Conservation (phyloP, 805 yeast genomes). For the Barnettozyma californica region DNA sequence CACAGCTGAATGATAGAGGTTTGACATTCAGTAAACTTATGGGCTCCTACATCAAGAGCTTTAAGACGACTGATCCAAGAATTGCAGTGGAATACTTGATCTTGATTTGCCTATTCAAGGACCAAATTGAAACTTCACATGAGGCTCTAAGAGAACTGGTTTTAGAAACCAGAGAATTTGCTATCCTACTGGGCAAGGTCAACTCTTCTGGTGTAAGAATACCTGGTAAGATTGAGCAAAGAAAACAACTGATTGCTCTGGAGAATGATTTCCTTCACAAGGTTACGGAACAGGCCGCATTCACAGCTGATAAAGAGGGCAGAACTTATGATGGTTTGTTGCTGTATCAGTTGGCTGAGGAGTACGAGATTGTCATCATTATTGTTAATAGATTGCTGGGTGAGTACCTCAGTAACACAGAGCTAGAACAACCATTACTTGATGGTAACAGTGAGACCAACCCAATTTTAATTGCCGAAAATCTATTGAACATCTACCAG, state of each 20-base stretch:
- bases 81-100: constrained; percentile 88
- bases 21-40: constrained; percentile 56
- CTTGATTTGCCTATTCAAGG: constrained; percentile 52
- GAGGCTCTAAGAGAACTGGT: constrained; percentile 81
- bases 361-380: constrained; percentile 72
- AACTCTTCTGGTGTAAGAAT: constrained; percentile 68
- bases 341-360: constrained; percentile 83
- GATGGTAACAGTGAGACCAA: constrained; percentile 40
- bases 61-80: constrained; percentile 80
- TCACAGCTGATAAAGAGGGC: constrained; percentile 87
- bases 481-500: constrained; percentile 42
- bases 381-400: constrained; percentile 74
- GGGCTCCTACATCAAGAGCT: constrained; percentile 76
- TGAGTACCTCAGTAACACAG: constrained; percentile 68
- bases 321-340: constrained; percentile 78
- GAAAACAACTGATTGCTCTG: constrained; percentile 60
- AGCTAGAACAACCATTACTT: constrained; percentile 48
- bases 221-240: constrained; percentile 80
- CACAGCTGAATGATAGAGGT: constrained; percentile 29
- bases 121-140: constrained; percentile 55
- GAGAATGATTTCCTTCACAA: constrained; percentile 57
- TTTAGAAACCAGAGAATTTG: constrained; percentile 79
- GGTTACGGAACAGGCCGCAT: constrained; percentile 82
- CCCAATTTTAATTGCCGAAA: constrained; percentile 34
- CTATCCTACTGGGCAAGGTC: constrained; percentile 77